Percentiles rank a stretch among this genome's conserved stretches.
phyloP scores from a whole-genome alignment of 441 rosid species.

The Pelargonium cotyledonis region DNA sequence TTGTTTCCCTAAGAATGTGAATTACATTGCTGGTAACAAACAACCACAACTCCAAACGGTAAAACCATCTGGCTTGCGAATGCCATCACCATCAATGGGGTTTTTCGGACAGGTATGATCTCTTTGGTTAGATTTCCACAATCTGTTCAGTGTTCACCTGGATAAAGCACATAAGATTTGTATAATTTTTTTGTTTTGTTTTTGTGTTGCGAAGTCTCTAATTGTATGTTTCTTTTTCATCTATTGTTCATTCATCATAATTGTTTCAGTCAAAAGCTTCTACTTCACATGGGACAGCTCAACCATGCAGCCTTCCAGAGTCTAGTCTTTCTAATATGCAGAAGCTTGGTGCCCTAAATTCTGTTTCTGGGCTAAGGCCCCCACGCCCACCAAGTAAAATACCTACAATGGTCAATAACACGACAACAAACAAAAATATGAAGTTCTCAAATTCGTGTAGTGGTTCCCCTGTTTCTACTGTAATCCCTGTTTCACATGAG shows the following conservation, averaged over 20 bases:
- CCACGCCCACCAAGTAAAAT: slow-evolving; percentile 22
- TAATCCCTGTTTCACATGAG: slow-evolving; percentile 24
- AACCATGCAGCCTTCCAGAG: slow-evolving; percentile 24
- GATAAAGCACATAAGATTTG: not conserved
- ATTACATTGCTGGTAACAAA: slow-evolving; percentile 21
- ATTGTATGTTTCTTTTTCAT: slow-evolving; percentile 10
- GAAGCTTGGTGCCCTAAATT: slow-evolving; percentile 29
- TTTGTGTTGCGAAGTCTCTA: slow-evolving; percentile 5
- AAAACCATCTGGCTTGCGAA: slow-evolving; percentile 80
- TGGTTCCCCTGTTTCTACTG: slow-evolving; percentile 27
- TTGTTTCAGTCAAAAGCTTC: slow-evolving; percentile 54
- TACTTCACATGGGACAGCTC: slow-evolving; percentile 32
- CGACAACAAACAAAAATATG: slow-evolving; percentile 22
- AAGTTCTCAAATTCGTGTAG: slow-evolving; percentile 20
- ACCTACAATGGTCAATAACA: slow-evolving; percentile 20
- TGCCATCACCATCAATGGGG: slow-evolving; percentile 85
- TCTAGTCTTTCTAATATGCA: slow-evolving; percentile 30
- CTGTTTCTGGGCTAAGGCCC: slow-evolving; percentile 29
- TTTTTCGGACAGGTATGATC: slow-evolving; percentile 66
- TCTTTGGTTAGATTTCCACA: slow-evolving; percentile 4
- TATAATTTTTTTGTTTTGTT: not conserved
- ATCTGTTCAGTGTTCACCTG: not conserved
- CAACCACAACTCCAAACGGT: slow-evolving; percentile 34
- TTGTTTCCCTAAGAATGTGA: slow-evolving; percentile 31
- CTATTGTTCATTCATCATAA: slow-evolving; percentile 18